phyloP scores from a whole-genome alignment of 257 asterid genomes.

The Solanum paucissectum region DNA sequence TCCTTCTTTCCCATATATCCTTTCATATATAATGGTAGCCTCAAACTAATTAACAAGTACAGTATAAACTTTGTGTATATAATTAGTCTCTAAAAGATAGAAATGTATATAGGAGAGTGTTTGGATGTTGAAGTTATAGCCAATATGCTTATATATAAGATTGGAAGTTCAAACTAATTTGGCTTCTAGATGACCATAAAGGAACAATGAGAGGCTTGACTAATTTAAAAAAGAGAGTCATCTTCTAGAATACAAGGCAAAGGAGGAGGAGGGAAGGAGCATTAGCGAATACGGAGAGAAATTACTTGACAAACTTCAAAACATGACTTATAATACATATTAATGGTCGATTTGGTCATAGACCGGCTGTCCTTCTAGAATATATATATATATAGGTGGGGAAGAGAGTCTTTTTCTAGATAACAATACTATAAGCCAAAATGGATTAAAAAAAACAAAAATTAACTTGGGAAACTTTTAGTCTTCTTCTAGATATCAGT shows the following conservation, averaged over 20 bases:
- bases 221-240: neutral
- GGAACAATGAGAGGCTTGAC: neutral
- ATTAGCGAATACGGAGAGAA: too few relatives aligned
- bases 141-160: neutral
- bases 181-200: neutral
- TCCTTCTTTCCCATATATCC: neutral
- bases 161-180: neutral
- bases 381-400: too few relatives aligned
- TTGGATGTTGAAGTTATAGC: neutral
- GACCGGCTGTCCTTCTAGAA: too few relatives aligned
- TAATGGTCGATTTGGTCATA: too few relatives aligned
- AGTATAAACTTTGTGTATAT: neutral
- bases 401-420: too few relatives aligned
- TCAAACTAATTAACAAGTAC: neutral
- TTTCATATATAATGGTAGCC: neutral
- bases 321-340: too few relatives aligned
- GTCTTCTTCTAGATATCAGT: neutral
- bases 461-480: neutral
- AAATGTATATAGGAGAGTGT: neutral
- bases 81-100: neutral
- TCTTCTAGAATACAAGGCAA: neutral
- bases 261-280: too few relatives aligned
- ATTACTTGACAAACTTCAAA: too few relatives aligned
- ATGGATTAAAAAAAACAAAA: too few relatives aligned
- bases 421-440: too few relatives aligned